Conservation (phyloP, 1,139 yeast genomes). For the Taiozyma onychis region DNA sequence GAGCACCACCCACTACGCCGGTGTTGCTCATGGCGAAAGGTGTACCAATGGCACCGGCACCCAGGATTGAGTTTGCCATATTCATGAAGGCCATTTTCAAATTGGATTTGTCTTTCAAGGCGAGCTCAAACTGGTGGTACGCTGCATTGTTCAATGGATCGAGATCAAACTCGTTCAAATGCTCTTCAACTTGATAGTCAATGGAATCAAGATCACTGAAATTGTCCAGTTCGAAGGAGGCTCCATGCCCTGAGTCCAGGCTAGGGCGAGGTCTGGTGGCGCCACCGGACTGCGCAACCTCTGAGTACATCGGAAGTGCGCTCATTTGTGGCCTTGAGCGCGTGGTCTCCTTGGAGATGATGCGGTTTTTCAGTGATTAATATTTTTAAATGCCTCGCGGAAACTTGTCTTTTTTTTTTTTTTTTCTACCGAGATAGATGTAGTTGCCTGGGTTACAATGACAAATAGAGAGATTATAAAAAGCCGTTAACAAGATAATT, state of each 20-base stretch:
- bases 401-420: not conserved
- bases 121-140: slow-evolving; percentile 6
- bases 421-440: not conserved
- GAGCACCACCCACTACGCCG: slow-evolving; percentile 71
- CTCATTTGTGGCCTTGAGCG: not conserved
- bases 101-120: slow-evolving; percentile 25
- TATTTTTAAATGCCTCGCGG: no score
- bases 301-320: slow-evolving; percentile 8
- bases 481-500: no score
- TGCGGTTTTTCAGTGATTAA: no score
- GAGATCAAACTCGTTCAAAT: slow-evolving; percentile 11
- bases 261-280: not conserved
- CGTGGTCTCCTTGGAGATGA: no score
- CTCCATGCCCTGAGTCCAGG: not conserved
- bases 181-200: slow-evolving; percentile 16
- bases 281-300: slow-evolving; percentile 3
- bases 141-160: not conserved
- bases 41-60: slow-evolving; percentile 94
- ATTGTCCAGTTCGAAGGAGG: slow-evolving; percentile 14
- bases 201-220: slow-evolving; percentile 20
- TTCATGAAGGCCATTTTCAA: slow-evolving; percentile 92
- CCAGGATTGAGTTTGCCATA: slow-evolving; percentile 90
- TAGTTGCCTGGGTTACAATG: not conserved
- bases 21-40: slow-evolving; percentile 82
- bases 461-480: no score